These are phyloP conservation scores for Paxillus rubicundulus DNA, from an alignment of 768 basidiomycete species.

Conservation along the genomic window DNA sequence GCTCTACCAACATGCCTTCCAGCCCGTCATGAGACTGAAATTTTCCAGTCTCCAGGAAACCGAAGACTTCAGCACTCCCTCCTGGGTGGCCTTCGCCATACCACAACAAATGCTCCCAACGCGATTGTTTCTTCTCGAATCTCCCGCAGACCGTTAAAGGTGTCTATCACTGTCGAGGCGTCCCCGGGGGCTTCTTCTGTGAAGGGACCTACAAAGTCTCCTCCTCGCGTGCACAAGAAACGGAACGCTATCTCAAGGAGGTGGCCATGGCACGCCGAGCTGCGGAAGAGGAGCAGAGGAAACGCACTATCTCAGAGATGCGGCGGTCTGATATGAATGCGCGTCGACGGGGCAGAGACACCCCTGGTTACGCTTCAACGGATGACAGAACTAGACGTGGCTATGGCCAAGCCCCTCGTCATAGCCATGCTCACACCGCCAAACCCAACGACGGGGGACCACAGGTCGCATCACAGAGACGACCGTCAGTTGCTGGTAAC, in stretches of 20 bases:
- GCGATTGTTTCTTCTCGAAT: conserved; percentile 32
- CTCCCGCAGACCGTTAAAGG: conserved; percentile 30
- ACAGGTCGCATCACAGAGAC: conserved; percentile 13
- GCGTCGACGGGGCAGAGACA: conserved; percentile 17
- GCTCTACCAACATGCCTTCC: conserved; percentile 3
- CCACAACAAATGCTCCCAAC: conserved; percentile 37
- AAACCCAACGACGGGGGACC: conserved; percentile 21
- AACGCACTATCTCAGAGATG: conserved; percentile 26
- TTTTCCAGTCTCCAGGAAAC: conserved; percentile 28
- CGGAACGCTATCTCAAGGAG: conserved; percentile 31
- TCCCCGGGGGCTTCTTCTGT: conserved; percentile 35
- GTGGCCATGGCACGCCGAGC: conserved; percentile 18
- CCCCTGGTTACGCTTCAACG: not conserved
- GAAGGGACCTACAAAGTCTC: conserved; percentile 35
- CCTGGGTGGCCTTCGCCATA: conserved; percentile 36
- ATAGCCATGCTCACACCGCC: conserved; percentile 4
- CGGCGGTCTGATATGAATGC: conserved; percentile 20
- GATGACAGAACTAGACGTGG: conserved; percentile 6
- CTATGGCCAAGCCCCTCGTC: conserved; percentile 6
- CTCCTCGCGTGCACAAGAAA: conserved; percentile 33
- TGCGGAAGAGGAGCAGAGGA: conserved; percentile 31
- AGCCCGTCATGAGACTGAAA: not conserved
- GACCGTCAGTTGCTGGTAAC: conserved; percentile 11
- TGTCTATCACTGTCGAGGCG: conserved; percentile 31
- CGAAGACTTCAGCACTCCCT: conserved; percentile 28